Evolutionary conservation across 306 rosid genomes (phyloP), one percentile per base, ranked within the genome.

Genomic region (Spatholobus suberectus): DNA sequence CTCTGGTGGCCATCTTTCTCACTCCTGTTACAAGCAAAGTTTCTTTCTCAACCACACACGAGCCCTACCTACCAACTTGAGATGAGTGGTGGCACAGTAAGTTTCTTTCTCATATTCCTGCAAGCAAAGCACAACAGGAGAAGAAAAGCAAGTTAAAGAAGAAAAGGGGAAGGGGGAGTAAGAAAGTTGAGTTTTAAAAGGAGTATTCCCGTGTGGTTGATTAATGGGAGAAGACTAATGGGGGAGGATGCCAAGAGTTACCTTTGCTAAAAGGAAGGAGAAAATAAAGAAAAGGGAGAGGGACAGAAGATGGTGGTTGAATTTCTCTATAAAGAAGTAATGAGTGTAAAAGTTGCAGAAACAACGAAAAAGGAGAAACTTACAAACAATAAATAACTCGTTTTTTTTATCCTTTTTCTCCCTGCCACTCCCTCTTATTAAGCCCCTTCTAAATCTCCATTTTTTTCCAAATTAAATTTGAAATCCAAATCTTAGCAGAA

Each of bases 161-260:
- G 79, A 57, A 65, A 54, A 69, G 61, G 81, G 62, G 79, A 68
- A 71, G 80, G 34, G 41, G 62, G 44, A 70, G 84, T 46, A 73
- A 73, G 88, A 87, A 82, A 89, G 89, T 85, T 67, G 63, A 66
- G 89, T 82, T 87, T 81, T 76, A 84, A 88, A 90, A 89, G 90
- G 74, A 86, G 97, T 84, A 88, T 90, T 96, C 94, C 43, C 94
- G 98, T 94, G 97, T 82, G 93, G 90, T 86, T 86, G 93, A 89
- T 83, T 85, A 91, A 87, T 90, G 83, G 66, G 86, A 81, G 85
- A 13, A 59, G 26, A 72, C 82, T 67, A 70, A 63, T 37, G 84
- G 70, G 34, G n/a, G 72, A 54, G 81, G 84, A 38, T 73, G 75
- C 83, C 15, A 55, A 61, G 80, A 71, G 81, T 82, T 72, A 71